phyloP scores from a whole-genome alignment of 2,329 filamentous ascomycete genomes.

The Fusarium coicis region DNA sequence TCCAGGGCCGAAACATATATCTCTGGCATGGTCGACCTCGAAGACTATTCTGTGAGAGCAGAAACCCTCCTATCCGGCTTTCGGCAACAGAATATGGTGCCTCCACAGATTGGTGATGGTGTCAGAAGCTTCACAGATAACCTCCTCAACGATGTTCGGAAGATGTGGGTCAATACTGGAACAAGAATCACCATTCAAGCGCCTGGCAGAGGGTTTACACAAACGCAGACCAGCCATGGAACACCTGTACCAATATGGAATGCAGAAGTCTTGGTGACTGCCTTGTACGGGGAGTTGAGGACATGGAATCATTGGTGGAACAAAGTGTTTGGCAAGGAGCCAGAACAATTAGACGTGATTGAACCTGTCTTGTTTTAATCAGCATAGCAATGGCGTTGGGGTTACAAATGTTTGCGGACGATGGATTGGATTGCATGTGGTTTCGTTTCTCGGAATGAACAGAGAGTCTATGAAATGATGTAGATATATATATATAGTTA shows the following conservation, averaged over 20 bases:
- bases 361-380: slow-evolving; percentile 43
- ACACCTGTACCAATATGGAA: slow-evolving; percentile 49
- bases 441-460: slow-evolving; percentile 14
- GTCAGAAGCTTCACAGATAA: slow-evolving; percentile 54
- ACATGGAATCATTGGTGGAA: slow-evolving; percentile 52
- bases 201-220: slow-evolving; percentile 47
- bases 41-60: slow-evolving; percentile 25
- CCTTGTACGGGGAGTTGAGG: slow-evolving; percentile 46
- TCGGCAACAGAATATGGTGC: background rate
- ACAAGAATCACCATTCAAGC: slow-evolving; percentile 52
- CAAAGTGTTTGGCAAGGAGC: slow-evolving; percentile 27
- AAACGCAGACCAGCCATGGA: slow-evolving; percentile 52
- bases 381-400: slow-evolving; percentile 41
- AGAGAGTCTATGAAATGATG: background rate
- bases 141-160: slow-evolving; percentile 57
- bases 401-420: slow-evolving; percentile 8
- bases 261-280: slow-evolving; percentile 43
- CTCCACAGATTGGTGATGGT: slow-evolving; percentile 41
- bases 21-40: slow-evolving; percentile 26
- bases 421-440: slow-evolving; percentile 11
- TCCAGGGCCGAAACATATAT: slow-evolving; percentile 34
- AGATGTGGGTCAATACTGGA: slow-evolving; percentile 55
- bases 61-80: slow-evolving; percentile 39
- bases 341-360: background rate
- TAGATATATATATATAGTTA: background rate